These are phyloP conservation scores for Filobasidium wieringae DNA, from an alignment of 768 basidiomycete species.

Conservation along the genomic window DNA sequence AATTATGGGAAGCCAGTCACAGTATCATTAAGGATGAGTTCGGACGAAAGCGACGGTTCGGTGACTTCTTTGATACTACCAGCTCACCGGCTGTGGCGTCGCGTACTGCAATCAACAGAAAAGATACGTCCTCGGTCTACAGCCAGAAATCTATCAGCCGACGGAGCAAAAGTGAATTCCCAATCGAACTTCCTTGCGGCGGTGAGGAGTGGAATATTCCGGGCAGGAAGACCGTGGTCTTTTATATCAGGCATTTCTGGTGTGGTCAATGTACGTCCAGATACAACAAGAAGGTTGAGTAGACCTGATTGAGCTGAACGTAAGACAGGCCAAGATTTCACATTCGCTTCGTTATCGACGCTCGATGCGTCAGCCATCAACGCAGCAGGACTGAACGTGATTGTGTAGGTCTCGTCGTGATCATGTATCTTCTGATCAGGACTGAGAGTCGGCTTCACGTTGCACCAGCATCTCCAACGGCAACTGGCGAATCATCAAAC, in stretches of 20 bases:
- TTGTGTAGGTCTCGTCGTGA: constrained; percentile 14
- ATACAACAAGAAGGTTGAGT: not conserved
- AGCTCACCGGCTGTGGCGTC: not conserved
- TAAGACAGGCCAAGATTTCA: constrained; percentile 31
- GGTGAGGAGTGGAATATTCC: constrained; percentile 9
- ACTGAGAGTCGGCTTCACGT: too few relatives aligned
- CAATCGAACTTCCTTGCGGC: not conserved
- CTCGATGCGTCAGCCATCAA: constrained; percentile 30
- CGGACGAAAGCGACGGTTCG: constrained; percentile 16
- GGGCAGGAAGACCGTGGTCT: constrained; percentile 31
- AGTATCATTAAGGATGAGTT: constrained; percentile 11
- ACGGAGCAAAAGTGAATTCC: not conserved
- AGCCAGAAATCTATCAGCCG: not conserved
- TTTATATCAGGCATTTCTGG: constrained; percentile 37
- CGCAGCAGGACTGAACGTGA: constrained; percentile 27
- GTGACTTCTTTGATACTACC: constrained; percentile 12
- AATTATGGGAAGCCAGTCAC: constrained; percentile 11
- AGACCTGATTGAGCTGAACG: not conserved
- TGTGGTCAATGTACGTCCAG: constrained; percentile 33
- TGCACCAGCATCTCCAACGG: constrained; percentile 29
- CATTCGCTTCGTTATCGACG: constrained; percentile 25
- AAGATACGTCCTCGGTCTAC: not conserved
- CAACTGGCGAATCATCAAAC: constrained; percentile 38
- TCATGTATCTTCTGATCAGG: too few relatives aligned
- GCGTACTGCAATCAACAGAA: not conserved